Percentiles rank a stretch among this genome's conserved stretches.
Conservation (phyloP, 768 basidiomycete genomes). For the Xerocomellus intermedius region DNA sequence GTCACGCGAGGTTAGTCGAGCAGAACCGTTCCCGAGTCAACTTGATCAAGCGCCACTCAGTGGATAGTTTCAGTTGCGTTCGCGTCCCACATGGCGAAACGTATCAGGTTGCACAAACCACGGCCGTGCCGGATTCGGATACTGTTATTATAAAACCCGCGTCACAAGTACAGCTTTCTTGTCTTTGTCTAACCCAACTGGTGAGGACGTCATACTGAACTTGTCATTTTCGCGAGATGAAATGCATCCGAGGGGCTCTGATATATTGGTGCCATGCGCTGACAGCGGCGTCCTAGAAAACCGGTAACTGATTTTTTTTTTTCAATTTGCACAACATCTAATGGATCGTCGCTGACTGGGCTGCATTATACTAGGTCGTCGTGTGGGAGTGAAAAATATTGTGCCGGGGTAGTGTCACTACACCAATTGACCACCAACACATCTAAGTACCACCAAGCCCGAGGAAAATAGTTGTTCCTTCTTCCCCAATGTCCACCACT, state of each 20-base stretch:
- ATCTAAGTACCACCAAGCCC: too few relatives aligned
- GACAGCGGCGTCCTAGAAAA: slow-evolving; percentile 62
- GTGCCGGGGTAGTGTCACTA: slow-evolving; percentile 1
- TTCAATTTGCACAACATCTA: not conserved
- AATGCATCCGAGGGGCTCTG: slow-evolving; percentile 62
- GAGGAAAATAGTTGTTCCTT: too few relatives aligned
- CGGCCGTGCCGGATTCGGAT: too few relatives aligned
- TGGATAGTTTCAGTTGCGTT: too few relatives aligned
- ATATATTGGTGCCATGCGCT: slow-evolving; percentile 50
- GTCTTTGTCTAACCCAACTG: not conserved
- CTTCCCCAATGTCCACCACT: not conserved
- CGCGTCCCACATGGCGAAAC: too few relatives aligned
- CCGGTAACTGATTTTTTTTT: slow-evolving; percentile 53
- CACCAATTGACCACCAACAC: not conserved
- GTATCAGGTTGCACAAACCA: too few relatives aligned
- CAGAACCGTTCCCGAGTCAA: too few relatives aligned
- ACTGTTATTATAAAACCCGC: not conserved
- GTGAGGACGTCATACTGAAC: not conserved
- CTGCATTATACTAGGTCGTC: not conserved
- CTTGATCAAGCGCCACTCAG: too few relatives aligned
- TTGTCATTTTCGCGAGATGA: slow-evolving; percentile 37
- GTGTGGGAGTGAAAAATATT: not conserved
- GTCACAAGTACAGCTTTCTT: not conserved
- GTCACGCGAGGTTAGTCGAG: too few relatives aligned
- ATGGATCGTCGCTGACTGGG: slow-evolving; percentile 11